These are phyloP conservation scores for Corrigiola litoralis DNA, from an alignment of 179 eudicot species.

Conservation along the genomic window DNA sequence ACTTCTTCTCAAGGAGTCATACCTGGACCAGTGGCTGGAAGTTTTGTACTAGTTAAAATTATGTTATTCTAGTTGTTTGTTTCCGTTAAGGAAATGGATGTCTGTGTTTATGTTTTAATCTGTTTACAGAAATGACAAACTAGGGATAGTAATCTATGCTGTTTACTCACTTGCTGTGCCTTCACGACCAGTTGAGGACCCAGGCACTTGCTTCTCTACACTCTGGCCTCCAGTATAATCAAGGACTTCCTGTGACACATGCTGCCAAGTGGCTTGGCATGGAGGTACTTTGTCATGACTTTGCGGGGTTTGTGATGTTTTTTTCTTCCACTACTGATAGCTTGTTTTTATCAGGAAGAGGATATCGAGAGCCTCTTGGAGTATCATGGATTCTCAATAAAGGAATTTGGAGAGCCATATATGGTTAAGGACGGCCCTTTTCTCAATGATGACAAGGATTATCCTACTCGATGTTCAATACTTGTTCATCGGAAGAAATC, in stretches of 20 bases:
- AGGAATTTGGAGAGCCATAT: conserved; percentile 87
- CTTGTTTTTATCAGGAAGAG: conserved; percentile 54
- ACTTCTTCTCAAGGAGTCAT: too few species aligned
- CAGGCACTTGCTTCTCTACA: conserved; percentile 94
- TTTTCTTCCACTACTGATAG: background rate
- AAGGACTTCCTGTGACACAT: conserved; percentile 78
- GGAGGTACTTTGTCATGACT: conserved; percentile 54
- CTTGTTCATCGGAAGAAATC: conserved; percentile 80
- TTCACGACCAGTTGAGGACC: conserved; percentile 67
- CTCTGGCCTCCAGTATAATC: conserved; percentile 79
- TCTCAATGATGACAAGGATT: conserved; percentile 64
- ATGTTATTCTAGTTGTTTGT: too few species aligned
- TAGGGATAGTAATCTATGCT: background rate
- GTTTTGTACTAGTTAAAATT: too few species aligned
- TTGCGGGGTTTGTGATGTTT: background rate
- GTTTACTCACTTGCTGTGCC: conserved; percentile 23
- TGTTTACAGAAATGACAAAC: background rate
- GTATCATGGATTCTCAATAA: conserved; percentile 77
- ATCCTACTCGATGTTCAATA: conserved; percentile 65
- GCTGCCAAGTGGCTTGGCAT: conserved; percentile 88
- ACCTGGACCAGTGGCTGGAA: too few species aligned
- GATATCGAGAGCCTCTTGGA: conserved; percentile 67
- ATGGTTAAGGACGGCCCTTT: conserved; percentile 90
- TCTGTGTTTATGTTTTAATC: too few species aligned
- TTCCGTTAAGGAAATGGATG: too few species aligned